Base-by-base conservation (phyloP, 345 rosid species). In the Garcia nutans region DNA sequence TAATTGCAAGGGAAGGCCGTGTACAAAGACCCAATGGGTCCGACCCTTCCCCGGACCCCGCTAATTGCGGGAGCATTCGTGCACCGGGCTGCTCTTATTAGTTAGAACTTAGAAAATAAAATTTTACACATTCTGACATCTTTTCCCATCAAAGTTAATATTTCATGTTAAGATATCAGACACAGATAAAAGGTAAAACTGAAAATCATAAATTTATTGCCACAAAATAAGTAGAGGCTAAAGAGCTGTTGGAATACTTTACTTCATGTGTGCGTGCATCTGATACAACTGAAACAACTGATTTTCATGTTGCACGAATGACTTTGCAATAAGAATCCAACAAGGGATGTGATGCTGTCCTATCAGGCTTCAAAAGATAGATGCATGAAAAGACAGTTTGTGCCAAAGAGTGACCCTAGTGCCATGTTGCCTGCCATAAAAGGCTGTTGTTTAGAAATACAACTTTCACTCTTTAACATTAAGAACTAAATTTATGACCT, bases 211-310 rank as follows among this genome's bases (percentile, higher is more conserved):
- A 4, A 70, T 67, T 57, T 37, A 37, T 37, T 37, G 41, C 41
- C 16, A 78, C 20, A 74, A 78, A 69, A 78, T 37, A 50, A 79
- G 80, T 67, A 71, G 65, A 84, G 76, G 73, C 26, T 69, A 75
- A 79, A 82, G 84, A 79, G 73, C 74, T 67, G 87, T 71, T 79
- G 79, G 85, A 90, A 84, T 90, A 87, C 88, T 82, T 93, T 96
- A 96, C 99, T 93, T 96, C 99, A 91, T 96, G 96, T 82, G 99
- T 96, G 50, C 98, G 98, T 54, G 99, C 91, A 79, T 96, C 95
- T 71, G 98, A 92, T 80, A 93, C 98, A 81, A 89, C 96, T 2
- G 97, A 89, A 84, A 92, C 87, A 80, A 93, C 90, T 61, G 96
- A 93, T 85, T 91, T 93, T 90, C 99, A 93, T 64, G 98, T 93